These are phyloP conservation scores for Paramecium sexaurelia DNA, from an alignment of 73 alveolate genomes.

Conservation along the genomic window DNA sequence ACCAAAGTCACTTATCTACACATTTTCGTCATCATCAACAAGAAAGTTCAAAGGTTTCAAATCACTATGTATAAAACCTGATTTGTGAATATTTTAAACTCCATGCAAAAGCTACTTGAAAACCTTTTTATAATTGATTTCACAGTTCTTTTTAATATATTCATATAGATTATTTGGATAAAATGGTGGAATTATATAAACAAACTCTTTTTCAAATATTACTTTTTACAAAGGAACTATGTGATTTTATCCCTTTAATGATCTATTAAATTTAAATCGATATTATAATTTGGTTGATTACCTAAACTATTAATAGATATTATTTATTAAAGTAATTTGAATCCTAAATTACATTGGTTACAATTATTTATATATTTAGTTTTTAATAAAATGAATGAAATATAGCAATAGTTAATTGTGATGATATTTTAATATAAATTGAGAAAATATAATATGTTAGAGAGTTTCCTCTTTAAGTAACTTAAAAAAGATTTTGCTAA, in stretches of 20 bases:
- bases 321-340: too few relatives aligned
- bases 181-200: conserved; percentile 18
- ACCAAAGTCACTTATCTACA: conserved; percentile 33
- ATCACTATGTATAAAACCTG: conserved; percentile 45
- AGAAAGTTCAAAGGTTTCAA: conserved; percentile 42
- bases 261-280: too few relatives aligned
- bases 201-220: neutral
- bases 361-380: too few relatives aligned
- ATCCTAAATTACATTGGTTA: too few relatives aligned
- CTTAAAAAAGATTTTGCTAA: too few relatives aligned
- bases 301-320: neutral
- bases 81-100: neutral
- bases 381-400: too few relatives aligned
- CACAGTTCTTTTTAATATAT: neutral
- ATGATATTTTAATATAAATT: too few relatives aligned
- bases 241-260: conserved; percentile 8
- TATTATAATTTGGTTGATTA: too few relatives aligned
- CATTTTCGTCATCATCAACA: neutral
- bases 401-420: too few relatives aligned
- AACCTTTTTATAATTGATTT: neutral
- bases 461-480: too few relatives aligned
- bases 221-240: conserved; percentile 11
- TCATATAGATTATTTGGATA: conserved; percentile 22
- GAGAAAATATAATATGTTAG: too few relatives aligned
- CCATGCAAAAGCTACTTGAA: conserved; percentile 10